A percentile compares a stretch with the other conserved stretches of the same genome.
These are phyloP conservation scores for Echeveria elegans DNA, from an alignment of 164 flowering plant species.

Conservation along the genomic window DNA sequence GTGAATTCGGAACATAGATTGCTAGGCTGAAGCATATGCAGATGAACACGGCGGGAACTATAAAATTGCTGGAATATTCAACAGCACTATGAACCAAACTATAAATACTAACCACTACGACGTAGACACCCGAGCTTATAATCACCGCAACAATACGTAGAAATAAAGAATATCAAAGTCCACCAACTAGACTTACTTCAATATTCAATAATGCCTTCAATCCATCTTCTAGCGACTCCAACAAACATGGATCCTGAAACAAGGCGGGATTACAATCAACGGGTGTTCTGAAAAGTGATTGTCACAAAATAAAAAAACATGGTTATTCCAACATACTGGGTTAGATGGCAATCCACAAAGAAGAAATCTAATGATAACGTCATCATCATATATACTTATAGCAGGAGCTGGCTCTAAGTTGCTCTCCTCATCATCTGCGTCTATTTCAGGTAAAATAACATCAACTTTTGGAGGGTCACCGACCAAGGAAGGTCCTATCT, in stretches of 20 bases:
- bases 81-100: background rate
- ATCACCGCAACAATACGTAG: background rate
- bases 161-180: background rate
- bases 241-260: slow-evolving; percentile 63
- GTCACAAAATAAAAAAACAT: background rate
- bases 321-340: slow-evolving; percentile 28
- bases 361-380: slow-evolving; percentile 76
- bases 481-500: slow-evolving; percentile 55
- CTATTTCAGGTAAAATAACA: slow-evolving; percentile 43
- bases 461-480: slow-evolving; percentile 74
- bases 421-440: slow-evolving; percentile 49
- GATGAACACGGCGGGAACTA: background rate
- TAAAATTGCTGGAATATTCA: background rate
- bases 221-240: slow-evolving; percentile 86
- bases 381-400: slow-evolving; percentile 83
- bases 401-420: slow-evolving; percentile 50
- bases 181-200: slow-evolving; percentile 57
- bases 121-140: background rate
- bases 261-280: background rate
- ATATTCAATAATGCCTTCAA: slow-evolving; percentile 80
- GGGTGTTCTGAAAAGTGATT: background rate
- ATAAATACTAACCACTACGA: background rate
- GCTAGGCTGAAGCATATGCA: background rate
- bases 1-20: background rate
- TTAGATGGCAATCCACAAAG: slow-evolving; percentile 68